Evolutionary conservation across 1,284 basidiomycete genomes (phyloP).

Genomic region (Leccinum pachyderme): DNA sequence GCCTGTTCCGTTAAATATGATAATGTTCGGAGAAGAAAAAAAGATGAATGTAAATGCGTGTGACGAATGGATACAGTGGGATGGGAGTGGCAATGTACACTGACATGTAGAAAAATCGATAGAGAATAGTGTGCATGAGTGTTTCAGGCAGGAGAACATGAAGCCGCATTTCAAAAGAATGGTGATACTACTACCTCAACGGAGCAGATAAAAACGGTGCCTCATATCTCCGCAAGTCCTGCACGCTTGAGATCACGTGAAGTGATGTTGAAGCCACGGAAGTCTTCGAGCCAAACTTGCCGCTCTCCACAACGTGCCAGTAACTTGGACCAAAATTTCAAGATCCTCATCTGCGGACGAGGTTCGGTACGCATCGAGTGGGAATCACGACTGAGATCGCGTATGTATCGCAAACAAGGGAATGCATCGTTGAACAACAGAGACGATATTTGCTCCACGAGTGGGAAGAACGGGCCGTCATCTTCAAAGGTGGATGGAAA

Average conservation of each 20-base stretch:
- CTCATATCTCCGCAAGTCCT: constrained; percentile 24
- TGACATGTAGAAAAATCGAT: constrained; percentile 17
- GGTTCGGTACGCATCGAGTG: constrained; percentile 31
- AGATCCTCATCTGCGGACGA: constrained; percentile 26
- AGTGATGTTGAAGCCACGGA: constrained; percentile 33
- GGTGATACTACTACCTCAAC: neutral
- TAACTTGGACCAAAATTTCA: constrained; percentile 37
- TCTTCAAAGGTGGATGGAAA: constrained; percentile 33
- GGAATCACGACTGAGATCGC: constrained; percentile 49
- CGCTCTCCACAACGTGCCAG: constrained; percentile 32
- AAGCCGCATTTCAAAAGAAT: neutral
- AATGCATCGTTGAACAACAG: constrained; percentile 59
- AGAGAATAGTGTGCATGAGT: constrained; percentile 21
- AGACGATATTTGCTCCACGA: constrained; percentile 61
- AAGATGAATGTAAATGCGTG: constrained; percentile 25
- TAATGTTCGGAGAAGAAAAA: constrained; percentile 4
- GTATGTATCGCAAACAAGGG: constrained; percentile 56
- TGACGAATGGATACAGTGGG: constrained; percentile 32
- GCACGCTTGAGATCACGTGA: constrained; percentile 32
- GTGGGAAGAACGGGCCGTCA: constrained; percentile 57
- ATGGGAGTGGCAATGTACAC: constrained; percentile 29
- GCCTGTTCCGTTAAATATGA: neutral
- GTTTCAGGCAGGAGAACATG: constrained; percentile 5
- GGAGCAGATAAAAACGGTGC: neutral
- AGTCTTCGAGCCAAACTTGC: constrained; percentile 34